Evolutionary conservation across 768 basidiomycete genomes (phyloP).

Genomic region (Russula emetica): DNA sequence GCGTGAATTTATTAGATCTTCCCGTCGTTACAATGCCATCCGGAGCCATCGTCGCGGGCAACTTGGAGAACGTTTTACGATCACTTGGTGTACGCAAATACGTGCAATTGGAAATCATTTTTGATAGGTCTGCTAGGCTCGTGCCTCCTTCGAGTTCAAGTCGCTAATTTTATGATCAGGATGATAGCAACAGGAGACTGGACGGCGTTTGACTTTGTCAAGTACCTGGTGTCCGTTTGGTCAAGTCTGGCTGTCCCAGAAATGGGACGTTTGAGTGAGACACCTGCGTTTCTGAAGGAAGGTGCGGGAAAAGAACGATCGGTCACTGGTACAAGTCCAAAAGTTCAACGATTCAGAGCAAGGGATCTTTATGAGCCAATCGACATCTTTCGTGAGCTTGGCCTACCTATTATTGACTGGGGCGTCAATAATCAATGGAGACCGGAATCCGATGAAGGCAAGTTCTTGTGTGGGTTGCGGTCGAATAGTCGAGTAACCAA

Average conservation of each 20-base stretch:
- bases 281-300: conserved; percentile 74
- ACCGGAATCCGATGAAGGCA: conserved; percentile 81
- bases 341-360: conserved; percentile 60
- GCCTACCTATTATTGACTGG: conserved; percentile 75
- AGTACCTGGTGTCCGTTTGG: conserved; percentile 82
- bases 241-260: conserved; percentile 64
- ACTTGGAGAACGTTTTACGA: conserved; percentile 64
- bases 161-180: conserved; percentile 36
- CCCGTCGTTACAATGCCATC: conserved; percentile 74
- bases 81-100: conserved; percentile 84
- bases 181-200: conserved; percentile 89
- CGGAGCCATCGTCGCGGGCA: conserved; percentile 56
- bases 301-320: conserved; percentile 28
- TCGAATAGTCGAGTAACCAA: background rate
- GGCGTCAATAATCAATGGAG: conserved; percentile 52
- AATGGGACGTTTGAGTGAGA: conserved; percentile 49
- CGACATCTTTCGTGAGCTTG: too few relatives aligned
- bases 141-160: background rate
- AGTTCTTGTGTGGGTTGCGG: conserved; percentile 6
- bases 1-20: conserved; percentile 84
- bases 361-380: conserved; percentile 81
- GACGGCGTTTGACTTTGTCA: conserved; percentile 78
- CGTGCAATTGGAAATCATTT: conserved; percentile 88
- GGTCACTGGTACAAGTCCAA: too few relatives aligned
- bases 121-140: conserved; percentile 63